Evolutionary conservation across 2,329 filamentous ascomycete genomes (phyloP).

Genomic region (Fusarium clavum): DNA sequence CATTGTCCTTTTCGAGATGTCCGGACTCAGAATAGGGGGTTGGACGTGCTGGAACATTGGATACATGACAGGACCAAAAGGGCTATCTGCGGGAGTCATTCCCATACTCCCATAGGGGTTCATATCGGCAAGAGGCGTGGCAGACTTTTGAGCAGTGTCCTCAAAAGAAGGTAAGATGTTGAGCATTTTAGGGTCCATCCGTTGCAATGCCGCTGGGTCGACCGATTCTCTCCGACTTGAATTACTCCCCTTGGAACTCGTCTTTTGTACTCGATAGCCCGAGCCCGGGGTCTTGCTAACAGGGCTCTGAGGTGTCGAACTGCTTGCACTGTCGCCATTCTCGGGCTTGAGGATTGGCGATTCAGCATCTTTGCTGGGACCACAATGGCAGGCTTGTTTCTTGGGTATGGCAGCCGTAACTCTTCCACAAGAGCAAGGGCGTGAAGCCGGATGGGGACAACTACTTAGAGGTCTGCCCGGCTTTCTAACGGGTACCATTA

Average conservation of each 20-base stretch:
- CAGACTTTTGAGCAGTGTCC: conserved; percentile 45
- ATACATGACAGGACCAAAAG: conserved; percentile 47
- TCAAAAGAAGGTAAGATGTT: conserved; percentile 58
- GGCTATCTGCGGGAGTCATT: conserved; percentile 44
- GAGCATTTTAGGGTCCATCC: conserved; percentile 65
- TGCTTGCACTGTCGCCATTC: conserved; percentile 42
- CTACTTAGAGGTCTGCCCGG: conserved; percentile 76
- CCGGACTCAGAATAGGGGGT: conserved; percentile 38
- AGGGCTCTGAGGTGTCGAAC: conserved; percentile 48
- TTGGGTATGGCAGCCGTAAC: conserved; percentile 74
- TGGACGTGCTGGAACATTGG: conserved; percentile 50
- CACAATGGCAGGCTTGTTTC: conserved; percentile 67
- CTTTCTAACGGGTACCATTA: conserved; percentile 78
- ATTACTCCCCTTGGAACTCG: conserved; percentile 50
- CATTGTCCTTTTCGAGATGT: conserved; percentile 28
- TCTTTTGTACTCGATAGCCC: conserved; percentile 61
- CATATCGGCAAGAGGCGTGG: conserved; percentile 40
- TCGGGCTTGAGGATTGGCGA: conserved; percentile 40
- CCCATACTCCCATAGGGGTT: conserved; percentile 47
- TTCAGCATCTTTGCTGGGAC: conserved; percentile 48
- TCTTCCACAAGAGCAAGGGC: conserved; percentile 69
- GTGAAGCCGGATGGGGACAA: conserved; percentile 73
- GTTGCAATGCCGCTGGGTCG: conserved; percentile 60
- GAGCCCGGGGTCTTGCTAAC: conserved; percentile 46
- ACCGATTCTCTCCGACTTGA: conserved; percentile 60